These are phyloP conservation scores for Ormosia emarginata DNA, from an alignment of 306 rosid species.

Conservation along the genomic window DNA sequence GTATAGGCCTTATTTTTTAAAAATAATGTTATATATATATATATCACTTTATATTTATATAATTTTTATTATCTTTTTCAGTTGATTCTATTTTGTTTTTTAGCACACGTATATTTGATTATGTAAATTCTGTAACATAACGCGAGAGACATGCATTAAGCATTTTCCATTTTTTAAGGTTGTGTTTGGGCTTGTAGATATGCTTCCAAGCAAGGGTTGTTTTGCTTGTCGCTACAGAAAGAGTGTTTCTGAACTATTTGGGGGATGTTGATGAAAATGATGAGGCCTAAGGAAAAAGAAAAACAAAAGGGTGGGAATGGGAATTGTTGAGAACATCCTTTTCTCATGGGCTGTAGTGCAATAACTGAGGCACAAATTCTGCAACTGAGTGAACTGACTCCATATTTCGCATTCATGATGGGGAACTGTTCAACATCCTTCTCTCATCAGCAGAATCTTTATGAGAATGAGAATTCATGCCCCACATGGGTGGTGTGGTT, in stretches of 20 bases:
- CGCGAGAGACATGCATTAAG: no score
- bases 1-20: neutral
- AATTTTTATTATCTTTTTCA: no score
- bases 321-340: constrained; percentile 35
- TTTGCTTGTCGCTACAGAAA: constrained; percentile 4
- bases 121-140: no score
- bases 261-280: constrained; percentile 28
- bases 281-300: neutral
- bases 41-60: no score
- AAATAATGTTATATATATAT: no score
- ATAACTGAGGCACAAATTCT: constrained; percentile 32
- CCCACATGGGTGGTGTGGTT: constrained; percentile 28
- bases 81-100: no score
- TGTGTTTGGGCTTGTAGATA: neutral
- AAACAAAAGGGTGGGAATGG: neutral
- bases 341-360: constrained; percentile 32
- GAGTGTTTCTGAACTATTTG: constrained; percentile 28
- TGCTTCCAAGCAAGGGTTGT: neutral
- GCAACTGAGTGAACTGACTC: constrained; percentile 30
- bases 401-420: constrained; percentile 19
- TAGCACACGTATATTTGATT: no score
- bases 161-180: neutral
- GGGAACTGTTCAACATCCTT: constrained; percentile 19
- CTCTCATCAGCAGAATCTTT: constrained; percentile 17
- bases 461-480: constrained; percentile 19